phyloP scores from a whole-genome alignment of 768 basidiomycete genomes.

The Trametes cingulata region DNA sequence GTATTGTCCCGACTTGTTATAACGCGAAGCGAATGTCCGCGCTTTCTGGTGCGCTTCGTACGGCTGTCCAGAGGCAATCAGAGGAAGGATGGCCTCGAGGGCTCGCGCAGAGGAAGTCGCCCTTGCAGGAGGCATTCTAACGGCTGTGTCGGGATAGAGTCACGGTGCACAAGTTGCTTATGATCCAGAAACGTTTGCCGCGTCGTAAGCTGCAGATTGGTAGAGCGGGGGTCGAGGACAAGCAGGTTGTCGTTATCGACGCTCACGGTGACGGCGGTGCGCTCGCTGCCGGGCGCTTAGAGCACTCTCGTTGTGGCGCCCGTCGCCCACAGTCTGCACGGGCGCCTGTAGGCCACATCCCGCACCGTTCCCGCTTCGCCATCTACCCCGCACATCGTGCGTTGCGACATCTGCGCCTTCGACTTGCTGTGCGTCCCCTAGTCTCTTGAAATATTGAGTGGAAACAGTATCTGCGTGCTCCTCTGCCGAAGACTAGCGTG shows the following conservation, averaged over 20 bases:
- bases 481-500: too few species aligned
- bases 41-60: slow-evolving; percentile 98
- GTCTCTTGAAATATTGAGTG: too few species aligned
- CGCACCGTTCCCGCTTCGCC: too few species aligned
- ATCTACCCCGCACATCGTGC: too few species aligned
- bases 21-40: slow-evolving; percentile 89
- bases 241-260: slow-evolving; percentile 6
- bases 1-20: slow-evolving; percentile 76
- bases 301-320: not conserved
- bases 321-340: not conserved
- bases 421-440: too few species aligned
- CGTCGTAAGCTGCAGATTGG: not conserved
- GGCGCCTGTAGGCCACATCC: not conserved
- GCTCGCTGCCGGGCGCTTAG: not conserved
- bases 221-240: not conserved
- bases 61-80: slow-evolving; percentile 66
- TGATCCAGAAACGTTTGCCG: not conserved
- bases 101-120: slow-evolving; percentile 57
- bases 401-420: too few species aligned
- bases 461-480: too few species aligned
- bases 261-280: slow-evolving; percentile 2
- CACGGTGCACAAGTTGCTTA: not conserved
- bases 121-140: slow-evolving; percentile 24
- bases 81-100: slow-evolving; percentile 72
- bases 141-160: not conserved